These are phyloP conservation scores for Persicaria tinctoria DNA, from an alignment of 148 eudicot genomes.

Conservation along the genomic window DNA sequence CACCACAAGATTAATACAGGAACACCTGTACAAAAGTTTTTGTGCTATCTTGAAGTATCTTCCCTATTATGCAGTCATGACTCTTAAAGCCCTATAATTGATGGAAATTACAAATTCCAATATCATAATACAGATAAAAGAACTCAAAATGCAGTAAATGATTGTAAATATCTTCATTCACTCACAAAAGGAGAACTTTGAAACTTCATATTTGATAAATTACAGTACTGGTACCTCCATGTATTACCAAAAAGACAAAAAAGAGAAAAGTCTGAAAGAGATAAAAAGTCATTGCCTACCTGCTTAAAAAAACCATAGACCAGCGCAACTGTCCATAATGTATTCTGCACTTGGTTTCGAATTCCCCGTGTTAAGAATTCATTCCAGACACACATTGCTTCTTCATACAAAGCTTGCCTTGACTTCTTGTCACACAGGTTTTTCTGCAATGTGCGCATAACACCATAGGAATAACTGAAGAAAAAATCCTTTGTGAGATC, in stretches of 20 bases:
- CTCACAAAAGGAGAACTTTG: neutral
- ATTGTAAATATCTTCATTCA: neutral
- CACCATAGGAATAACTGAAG: slow-evolving; percentile 89
- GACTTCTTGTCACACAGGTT: slow-evolving; percentile 40
- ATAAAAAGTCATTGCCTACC: slow-evolving; percentile 27
- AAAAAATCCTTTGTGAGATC: slow-evolving; percentile 67
- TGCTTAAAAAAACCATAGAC: slow-evolving; percentile 88
- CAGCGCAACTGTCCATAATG: slow-evolving; percentile 84
- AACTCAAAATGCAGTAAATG: neutral
- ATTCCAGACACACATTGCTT: slow-evolving; percentile 86
- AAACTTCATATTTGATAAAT: neutral
- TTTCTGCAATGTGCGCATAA: slow-evolving; percentile 83
- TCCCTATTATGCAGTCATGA: neutral
- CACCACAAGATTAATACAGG: neutral
- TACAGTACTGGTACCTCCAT: neutral
- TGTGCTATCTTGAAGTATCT: neutral
- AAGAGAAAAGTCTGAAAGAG: neutral
- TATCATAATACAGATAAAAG: neutral
- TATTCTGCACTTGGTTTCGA: slow-evolving; percentile 51
- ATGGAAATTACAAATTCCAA: neutral
- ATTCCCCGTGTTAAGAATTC: slow-evolving; percentile 63
- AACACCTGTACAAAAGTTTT: neutral
- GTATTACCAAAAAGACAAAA: neutral
- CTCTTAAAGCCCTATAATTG: neutral
- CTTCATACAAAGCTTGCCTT: slow-evolving; percentile 36